A percentile compares a stretch with the other conserved stretches of the same genome.
phyloP scores from a whole-genome alignment of 176 grass and related monocot species.

The Puccinellia tenuiflora region DNA sequence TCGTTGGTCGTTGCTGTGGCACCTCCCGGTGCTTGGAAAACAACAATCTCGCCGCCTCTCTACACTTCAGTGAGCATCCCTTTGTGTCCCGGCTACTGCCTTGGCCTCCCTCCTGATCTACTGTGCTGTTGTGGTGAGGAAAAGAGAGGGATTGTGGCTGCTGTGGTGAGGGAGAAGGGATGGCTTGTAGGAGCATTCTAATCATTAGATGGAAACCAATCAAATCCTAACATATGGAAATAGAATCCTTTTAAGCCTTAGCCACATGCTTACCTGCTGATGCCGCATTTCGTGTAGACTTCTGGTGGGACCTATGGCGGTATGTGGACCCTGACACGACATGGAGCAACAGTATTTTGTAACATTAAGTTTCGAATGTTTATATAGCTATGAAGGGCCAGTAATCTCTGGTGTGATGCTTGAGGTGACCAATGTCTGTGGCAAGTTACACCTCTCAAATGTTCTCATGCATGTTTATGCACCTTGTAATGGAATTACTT shows the following conservation, averaged over 20 bases:
- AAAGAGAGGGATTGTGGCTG: background rate
- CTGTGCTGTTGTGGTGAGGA: background rate
- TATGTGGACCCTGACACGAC: background rate
- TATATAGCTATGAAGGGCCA: background rate
- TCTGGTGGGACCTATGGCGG: background rate
- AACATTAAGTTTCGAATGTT: conserved; percentile 12
- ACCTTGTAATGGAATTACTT: too few relatives aligned
- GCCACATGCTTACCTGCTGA: background rate
- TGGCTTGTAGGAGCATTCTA: background rate
- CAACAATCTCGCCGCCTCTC: background rate
- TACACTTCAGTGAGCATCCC: background rate
- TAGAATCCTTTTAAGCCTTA: background rate
- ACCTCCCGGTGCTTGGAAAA: background rate
- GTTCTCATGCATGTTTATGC: too few relatives aligned
- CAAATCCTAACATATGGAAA: background rate
- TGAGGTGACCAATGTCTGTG: too few relatives aligned
- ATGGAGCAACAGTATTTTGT: background rate
- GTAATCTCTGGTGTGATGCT: too few relatives aligned
- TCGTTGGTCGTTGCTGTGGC: background rate
- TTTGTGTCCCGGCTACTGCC: background rate
- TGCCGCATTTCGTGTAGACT: background rate
- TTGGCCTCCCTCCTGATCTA: background rate
- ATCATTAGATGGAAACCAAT: background rate
- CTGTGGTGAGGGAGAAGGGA: background rate
- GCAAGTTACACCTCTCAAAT: too few relatives aligned